Percentiles rank a stretch among this genome's conserved stretches.
Evolutionary conservation across 2,329 filamentous ascomycete genomes (phyloP).

Genomic region (Penicillium sumatraense): DNA sequence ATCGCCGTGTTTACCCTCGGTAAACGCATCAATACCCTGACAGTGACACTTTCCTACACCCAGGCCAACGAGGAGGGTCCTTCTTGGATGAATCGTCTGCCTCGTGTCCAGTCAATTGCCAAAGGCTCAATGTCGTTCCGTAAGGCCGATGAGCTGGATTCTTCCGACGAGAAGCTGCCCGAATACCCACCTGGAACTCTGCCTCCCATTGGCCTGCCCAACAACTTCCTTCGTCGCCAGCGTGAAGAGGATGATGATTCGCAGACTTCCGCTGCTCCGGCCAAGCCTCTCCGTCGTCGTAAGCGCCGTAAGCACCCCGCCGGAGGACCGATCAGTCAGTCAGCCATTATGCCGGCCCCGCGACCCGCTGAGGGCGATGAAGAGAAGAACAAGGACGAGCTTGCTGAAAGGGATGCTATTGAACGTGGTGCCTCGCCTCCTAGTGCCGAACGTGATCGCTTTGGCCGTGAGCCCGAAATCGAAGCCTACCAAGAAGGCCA

Average conservation of each 20-base stretch:
- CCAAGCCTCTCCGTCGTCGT: conserved; percentile 49
- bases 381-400: conserved; percentile 21
- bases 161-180: conserved; percentile 61
- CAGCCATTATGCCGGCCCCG: conserved; percentile 76
- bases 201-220: conserved; percentile 71
- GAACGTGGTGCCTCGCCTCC: conserved; percentile 47
- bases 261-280: conserved; percentile 60
- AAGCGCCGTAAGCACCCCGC: conserved; percentile 73
- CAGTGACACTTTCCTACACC: conserved; percentile 95
- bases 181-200: conserved; percentile 71
- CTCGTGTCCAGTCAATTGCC: conserved; percentile 79
- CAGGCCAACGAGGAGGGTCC: conserved; percentile 84
- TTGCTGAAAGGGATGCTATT: conserved; percentile 32
- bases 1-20: conserved; percentile 96
- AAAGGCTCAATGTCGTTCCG: conserved; percentile 75
- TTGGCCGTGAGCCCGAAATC: conserved; percentile 48
- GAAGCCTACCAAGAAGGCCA: conserved; percentile 82
- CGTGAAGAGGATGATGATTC: conserved; percentile 70
- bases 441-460: conserved; percentile 34
- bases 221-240: conserved; percentile 79
- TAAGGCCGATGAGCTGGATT: conserved; percentile 71
- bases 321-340: conserved; percentile 86
- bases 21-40: conserved; percentile 96
- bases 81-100: conserved; percentile 92
- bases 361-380: conserved; percentile 40